Evolutionary conservation across 2,329 filamentous ascomycete genomes (phyloP), one percentile per base, ranked within the genome.

Genomic region (Beauveria brongniartii): DNA sequence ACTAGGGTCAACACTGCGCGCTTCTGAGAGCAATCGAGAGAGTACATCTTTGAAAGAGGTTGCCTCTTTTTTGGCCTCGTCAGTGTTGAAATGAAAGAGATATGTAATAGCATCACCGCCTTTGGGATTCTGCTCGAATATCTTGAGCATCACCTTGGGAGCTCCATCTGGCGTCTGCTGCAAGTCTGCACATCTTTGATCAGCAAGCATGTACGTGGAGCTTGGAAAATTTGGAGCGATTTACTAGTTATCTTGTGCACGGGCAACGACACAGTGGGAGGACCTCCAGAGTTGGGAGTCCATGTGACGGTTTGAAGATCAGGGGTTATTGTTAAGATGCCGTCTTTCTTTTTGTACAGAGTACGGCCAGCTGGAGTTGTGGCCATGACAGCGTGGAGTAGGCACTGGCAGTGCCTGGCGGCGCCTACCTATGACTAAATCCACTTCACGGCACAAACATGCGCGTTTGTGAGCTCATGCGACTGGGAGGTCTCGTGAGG

Each of bases 281-380:
- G 79, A 3, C 86, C 83, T 40, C 83, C 81, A 51, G 82, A 81
- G 59, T 84, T 80, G 10, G 91, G 89, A 37, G 86, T 90, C 93
- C 93, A 99, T 72, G 85, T 88, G 63, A 97, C 84, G 43, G 82
- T 85, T 69, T 83, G 84, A 69, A 85, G 81, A 73, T 96, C 91
- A 61, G 82, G 78, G 18, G 89, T 86, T 67, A 97, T 80, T 28
- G 85, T 84, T 69, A 99, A 78, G 63, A 84, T 84, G 72, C 94
- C 94, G 79, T 97, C 90, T 75, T 96, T 94, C 80, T 97, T 99
- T 78, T 97, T 97, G 82, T 94, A 97, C 62, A 87, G 80, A 57
- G 89, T 87, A 64, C 82, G 84, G 63, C 87, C 90, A 67, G 79
- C 82, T 57, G 84, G 85, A 64, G 80, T 73, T 34, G 82, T 73